Evolutionary conservation across 2,329 filamentous ascomycete species (phyloP).

Genomic region (Basipetospora chlamydospora): DNA sequence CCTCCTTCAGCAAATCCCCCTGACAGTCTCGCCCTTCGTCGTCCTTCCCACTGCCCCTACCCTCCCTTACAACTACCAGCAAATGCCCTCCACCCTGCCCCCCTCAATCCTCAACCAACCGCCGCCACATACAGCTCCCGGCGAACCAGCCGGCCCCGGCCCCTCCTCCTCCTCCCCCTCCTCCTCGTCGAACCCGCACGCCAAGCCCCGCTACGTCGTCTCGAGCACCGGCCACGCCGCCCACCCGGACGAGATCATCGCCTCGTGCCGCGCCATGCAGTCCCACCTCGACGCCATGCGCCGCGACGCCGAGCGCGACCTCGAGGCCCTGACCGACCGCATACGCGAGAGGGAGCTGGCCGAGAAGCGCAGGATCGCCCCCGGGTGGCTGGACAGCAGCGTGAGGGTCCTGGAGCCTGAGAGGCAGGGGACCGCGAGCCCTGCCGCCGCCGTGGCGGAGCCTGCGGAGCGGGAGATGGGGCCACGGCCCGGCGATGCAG

Average conservation of each 20-base stretch:
- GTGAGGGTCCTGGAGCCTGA: slow-evolving; percentile 55
- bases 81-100: slow-evolving; percentile 74
- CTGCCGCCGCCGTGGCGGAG: not conserved
- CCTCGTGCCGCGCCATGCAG: slow-evolving; percentile 65
- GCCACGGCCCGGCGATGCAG: slow-evolving; percentile 6
- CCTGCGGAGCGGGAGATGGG: not conserved
- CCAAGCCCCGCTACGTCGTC: slow-evolving; percentile 59
- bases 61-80: slow-evolving; percentile 89
- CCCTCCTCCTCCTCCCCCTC: slow-evolving; percentile 21
- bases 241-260: slow-evolving; percentile 73
- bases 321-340: slow-evolving; percentile 55
- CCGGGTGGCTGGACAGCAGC: slow-evolving; percentile 68
- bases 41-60: slow-evolving; percentile 80
- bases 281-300: slow-evolving; percentile 58
- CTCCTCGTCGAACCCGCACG: slow-evolving; percentile 14
- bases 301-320: slow-evolving; percentile 49
- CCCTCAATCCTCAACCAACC: slow-evolving; percentile 17
- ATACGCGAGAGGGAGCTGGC: slow-evolving; percentile 53
- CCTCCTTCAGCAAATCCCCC: slow-evolving; percentile 77
- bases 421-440: slow-evolving; percentile 19
- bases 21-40: slow-evolving; percentile 90
- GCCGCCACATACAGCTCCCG: slow-evolving; percentile 2
- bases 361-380: slow-evolving; percentile 66
- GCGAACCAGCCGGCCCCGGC: slow-evolving; percentile 13
- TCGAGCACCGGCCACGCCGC: slow-evolving; percentile 69